Evolutionary conservation across 2,329 filamentous ascomycete genomes (phyloP).

Genomic region (Aschersonia sp.): DNA sequence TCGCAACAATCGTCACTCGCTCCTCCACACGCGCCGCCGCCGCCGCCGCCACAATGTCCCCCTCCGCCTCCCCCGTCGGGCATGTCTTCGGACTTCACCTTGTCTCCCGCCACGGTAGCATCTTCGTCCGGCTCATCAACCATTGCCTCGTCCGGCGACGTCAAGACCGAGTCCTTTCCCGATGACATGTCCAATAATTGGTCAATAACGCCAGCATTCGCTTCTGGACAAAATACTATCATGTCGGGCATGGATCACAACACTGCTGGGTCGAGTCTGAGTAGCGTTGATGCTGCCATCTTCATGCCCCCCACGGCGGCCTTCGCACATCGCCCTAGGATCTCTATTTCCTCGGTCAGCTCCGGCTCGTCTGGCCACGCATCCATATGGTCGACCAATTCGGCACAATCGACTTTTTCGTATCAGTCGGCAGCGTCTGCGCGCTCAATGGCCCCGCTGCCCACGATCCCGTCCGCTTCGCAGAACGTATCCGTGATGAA

Average conservation of each 20-base stretch:
- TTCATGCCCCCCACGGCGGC: slow-evolving; percentile 21
- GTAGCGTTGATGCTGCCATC: slow-evolving; percentile 11
- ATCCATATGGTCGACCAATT: slow-evolving; percentile 29
- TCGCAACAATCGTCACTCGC: slow-evolving; percentile 7
- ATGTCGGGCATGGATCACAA: slow-evolving; percentile 2
- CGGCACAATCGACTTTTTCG: slow-evolving; percentile 23
- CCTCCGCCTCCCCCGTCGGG: slow-evolving; percentile 17
- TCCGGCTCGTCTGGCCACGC: slow-evolving; percentile 33
- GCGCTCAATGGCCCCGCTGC: slow-evolving; percentile 21
- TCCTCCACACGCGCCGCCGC: slow-evolving; percentile 13
- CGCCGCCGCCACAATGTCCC: slow-evolving; percentile 17
- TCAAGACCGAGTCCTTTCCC: slow-evolving; percentile 15
- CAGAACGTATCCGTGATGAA: slow-evolving; percentile 16
- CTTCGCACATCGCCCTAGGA: slow-evolving; percentile 24
- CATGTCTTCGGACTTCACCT: slow-evolving; percentile 8
- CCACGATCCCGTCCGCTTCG: slow-evolving; percentile 17
- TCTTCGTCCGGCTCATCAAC: slow-evolving; percentile 5
- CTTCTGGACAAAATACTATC: slow-evolving; percentile 1
- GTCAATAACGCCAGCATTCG: slow-evolving; percentile 4
- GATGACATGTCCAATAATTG: slow-evolving; percentile 14
- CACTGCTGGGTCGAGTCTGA: slow-evolving; percentile 1
- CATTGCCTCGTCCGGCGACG: slow-evolving; percentile 11
- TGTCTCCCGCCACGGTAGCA: slow-evolving; percentile 7
- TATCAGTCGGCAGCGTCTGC: slow-evolving; percentile 20
- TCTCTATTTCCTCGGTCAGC: slow-evolving; percentile 35